These are phyloP conservation scores for Exophiala sp. DNA, from an alignment of 2,329 filamentous ascomycete genomes.

Conservation along the genomic window DNA sequence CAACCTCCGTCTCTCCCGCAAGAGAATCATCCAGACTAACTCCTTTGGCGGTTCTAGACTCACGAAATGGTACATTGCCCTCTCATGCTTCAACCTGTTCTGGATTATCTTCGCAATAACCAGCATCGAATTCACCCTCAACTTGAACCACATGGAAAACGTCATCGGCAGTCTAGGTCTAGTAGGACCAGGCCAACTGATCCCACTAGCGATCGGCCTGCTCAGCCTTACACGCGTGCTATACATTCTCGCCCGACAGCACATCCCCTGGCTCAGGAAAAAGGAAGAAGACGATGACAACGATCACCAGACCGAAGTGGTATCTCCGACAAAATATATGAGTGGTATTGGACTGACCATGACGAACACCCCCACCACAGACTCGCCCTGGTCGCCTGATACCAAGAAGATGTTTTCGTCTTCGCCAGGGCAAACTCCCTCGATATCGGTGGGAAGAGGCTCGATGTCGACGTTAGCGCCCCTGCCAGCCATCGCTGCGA, in stretches of 20 bases:
- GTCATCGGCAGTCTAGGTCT: conserved; percentile 2
- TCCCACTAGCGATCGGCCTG: conserved; percentile 11
- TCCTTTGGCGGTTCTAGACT: background rate
- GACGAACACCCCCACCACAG: conserved; percentile 1
- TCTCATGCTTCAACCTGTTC: conserved; percentile 16
- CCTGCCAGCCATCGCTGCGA: background rate
- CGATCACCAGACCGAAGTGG: background rate
- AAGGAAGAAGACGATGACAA: background rate
- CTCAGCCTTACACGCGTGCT: conserved; percentile 9
- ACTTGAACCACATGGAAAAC: conserved; percentile 16
- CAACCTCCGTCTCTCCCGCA: no score
- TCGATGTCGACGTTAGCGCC: background rate
- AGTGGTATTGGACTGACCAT: background rate
- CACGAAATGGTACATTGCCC: conserved; percentile 6
- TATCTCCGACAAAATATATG: background rate
- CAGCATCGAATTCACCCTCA: conserved; percentile 19
- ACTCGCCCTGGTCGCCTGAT: background rate
- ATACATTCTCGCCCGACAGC: conserved; percentile 2
- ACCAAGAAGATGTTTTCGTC: background rate
- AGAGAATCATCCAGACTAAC: no score
- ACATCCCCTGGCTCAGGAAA: conserved; percentile 1
- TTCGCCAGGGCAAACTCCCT: background rate
- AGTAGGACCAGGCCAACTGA: conserved; percentile 9
- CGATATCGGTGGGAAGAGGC: background rate
- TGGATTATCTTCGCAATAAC: conserved; percentile 18